Conservation (phyloP, 139 green algal species). For the Mesostigma viride region DNA sequence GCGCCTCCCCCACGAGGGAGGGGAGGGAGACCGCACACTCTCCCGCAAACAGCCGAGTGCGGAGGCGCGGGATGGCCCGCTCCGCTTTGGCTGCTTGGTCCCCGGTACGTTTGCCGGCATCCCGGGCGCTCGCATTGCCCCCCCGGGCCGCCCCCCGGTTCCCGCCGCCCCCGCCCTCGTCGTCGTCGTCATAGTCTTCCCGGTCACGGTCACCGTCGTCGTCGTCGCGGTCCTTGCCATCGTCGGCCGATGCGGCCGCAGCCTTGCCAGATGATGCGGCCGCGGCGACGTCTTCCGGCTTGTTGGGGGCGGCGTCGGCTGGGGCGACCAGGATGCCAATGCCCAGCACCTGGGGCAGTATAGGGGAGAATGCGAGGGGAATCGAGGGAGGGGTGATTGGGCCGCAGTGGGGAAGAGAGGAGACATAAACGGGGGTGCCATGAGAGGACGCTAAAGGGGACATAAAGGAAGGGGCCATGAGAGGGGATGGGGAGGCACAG, state of each 20-base stretch:
- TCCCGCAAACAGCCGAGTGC: conserved; percentile 66
- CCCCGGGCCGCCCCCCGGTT: background rate
- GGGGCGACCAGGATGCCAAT: too few species aligned
- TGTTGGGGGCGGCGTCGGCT: too few species aligned
- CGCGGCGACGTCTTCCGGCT: conserved; percentile 22
- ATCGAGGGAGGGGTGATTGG: too few species aligned
- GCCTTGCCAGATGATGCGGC: conserved; percentile 21
- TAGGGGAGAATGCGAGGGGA: too few species aligned
- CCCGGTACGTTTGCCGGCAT: too few species aligned
- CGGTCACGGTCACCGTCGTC: conserved; percentile 36
- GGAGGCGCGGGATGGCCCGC: conserved; percentile 41
- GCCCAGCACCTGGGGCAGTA: too few species aligned
- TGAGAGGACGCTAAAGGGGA: background rate
- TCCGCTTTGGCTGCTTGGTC: too few species aligned
- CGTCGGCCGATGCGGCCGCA: background rate
- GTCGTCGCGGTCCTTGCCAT: conserved; percentile 8
- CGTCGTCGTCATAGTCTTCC: background rate
- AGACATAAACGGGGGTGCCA: too few species aligned
- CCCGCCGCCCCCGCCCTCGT: background rate
- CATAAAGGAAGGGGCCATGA: background rate
- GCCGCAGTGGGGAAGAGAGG: too few species aligned
- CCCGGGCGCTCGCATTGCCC: background rate
- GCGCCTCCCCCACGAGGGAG: conserved; percentile 33
- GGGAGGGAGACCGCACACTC: conserved; percentile 49
- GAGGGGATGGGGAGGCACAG: background rate